These are phyloP conservation scores for Pestalotiopsis sp. DNA, from an alignment of 2,329 filamentous ascomycete genomes.

Conservation along the genomic window DNA sequence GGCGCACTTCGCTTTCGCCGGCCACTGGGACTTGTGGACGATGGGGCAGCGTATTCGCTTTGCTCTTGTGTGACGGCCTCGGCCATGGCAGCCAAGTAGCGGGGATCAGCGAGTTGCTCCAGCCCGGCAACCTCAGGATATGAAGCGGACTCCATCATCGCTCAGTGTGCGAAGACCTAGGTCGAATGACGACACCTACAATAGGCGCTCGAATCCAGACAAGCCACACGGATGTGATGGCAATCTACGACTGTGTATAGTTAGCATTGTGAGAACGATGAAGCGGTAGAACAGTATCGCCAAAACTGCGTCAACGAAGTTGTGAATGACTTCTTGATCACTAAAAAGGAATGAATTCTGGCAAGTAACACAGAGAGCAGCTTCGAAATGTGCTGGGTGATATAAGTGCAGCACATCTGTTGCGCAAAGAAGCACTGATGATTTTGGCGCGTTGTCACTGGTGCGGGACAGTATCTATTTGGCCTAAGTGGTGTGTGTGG, in stretches of 20 bases:
- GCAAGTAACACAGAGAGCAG: not conserved
- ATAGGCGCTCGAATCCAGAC: not conserved
- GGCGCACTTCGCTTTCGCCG: conserved; percentile 58
- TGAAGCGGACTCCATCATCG: conserved; percentile 34
- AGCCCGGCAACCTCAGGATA: conserved; percentile 32
- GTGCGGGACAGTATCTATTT: not conserved
- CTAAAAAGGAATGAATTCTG: not conserved
- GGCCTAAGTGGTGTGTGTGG: not conserved
- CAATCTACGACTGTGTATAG: not conserved
- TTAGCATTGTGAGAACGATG: not conserved
- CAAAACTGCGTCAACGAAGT: not conserved
- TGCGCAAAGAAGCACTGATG: not conserved
- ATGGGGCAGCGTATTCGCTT: conserved; percentile 46
- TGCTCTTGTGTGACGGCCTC: conserved; percentile 50
- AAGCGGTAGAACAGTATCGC: not conserved
- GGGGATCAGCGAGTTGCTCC: conserved; percentile 35
- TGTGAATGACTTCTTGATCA: not conserved
- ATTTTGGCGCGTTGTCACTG: not conserved
- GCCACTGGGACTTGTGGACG: conserved; percentile 46
- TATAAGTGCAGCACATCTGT: not conserved
- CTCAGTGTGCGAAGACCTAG: not conserved
- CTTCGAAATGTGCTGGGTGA: not conserved
- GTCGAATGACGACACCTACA: conserved; percentile 6
- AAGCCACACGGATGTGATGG: not conserved
- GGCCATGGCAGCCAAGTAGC: conserved; percentile 46